Evolutionary conservation across 1,284 basidiomycete genomes (phyloP).

Genomic region (Megacollybia platyphylla): DNA sequence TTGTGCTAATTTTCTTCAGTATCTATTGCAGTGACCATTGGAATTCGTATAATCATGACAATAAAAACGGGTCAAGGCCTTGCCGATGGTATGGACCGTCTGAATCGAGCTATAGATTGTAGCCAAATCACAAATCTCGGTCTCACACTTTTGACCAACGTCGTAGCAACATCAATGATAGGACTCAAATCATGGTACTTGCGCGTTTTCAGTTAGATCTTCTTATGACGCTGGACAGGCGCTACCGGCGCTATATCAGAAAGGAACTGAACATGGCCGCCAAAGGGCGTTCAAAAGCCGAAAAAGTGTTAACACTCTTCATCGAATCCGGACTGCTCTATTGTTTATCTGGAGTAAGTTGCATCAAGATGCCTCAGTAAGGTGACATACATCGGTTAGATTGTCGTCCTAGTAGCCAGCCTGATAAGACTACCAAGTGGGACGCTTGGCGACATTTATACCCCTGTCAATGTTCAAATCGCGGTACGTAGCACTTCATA

Average conservation of each 20-base stretch:
- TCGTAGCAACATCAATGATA: not conserved
- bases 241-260: constrained; percentile 4
- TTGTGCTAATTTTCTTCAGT: not conserved
- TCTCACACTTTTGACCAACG: not conserved
- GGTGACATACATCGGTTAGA: constrained; percentile 1
- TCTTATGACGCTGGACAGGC: not conserved
- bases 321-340: constrained; percentile 13
- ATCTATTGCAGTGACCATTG: not conserved
- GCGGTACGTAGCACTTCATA: constrained; percentile 7
- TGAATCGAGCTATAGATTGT: not conserved
- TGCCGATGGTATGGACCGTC: not conserved
- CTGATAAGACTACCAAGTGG: constrained; percentile 10
- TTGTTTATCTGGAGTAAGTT: constrained; percentile 10
- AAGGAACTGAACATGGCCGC: constrained; percentile 1
- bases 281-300: constrained; percentile 2
- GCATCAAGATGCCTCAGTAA: not conserved
- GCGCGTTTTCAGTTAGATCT: not conserved
- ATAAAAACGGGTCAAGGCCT: not conserved
- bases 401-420: constrained; percentile 6
- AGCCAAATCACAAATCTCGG: not conserved
- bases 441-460: constrained; percentile 11
- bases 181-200: not conserved
- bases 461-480: constrained; percentile 10
- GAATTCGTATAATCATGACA: not conserved
- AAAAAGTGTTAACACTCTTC: constrained; percentile 9